phyloP scores from a whole-genome alignment of 352 stramenopile genomes.

The Plasmopara muralis region DNA sequence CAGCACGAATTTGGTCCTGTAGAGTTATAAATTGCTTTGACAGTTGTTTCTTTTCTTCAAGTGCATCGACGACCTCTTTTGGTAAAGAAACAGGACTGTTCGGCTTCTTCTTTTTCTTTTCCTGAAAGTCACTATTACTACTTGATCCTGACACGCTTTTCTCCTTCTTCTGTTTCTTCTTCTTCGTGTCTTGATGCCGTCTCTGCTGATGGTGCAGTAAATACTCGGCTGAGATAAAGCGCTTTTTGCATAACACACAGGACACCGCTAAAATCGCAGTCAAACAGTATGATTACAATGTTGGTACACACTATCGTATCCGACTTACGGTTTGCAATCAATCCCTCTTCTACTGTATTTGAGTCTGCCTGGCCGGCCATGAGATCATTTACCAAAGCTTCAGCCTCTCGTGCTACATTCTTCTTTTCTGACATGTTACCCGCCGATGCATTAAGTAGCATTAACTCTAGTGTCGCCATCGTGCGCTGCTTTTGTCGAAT shows the following conservation, averaged over 20 bases:
- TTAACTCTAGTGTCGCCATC: constrained; percentile 72
- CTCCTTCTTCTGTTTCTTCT: constrained; percentile 19
- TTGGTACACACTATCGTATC: not conserved
- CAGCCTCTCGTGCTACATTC: constrained; percentile 26
- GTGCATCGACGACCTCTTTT: constrained; percentile 36
- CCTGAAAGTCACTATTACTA: constrained; percentile 16
- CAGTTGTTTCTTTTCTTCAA: constrained; percentile 54
- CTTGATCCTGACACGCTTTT: constrained; percentile 11
- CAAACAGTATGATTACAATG: not conserved
- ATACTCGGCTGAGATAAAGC: constrained; percentile 68
- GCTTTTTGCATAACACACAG: constrained; percentile 70
- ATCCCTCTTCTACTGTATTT: constrained; percentile 15
- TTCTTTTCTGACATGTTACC: constrained; percentile 27
- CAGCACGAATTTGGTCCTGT: constrained; percentile 42
- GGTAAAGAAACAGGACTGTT: constrained; percentile 16
- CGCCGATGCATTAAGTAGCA: constrained; percentile 60
- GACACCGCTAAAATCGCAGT: constrained; percentile 22
- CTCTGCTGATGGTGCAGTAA: constrained; percentile 60
- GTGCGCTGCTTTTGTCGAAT: constrained; percentile 78
- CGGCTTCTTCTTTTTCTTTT: constrained; percentile 24
- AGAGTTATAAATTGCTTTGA: constrained; percentile 48
- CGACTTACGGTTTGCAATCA: constrained; percentile 25
- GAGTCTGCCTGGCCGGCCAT: constrained; percentile 9
- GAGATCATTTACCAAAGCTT: constrained; percentile 33
- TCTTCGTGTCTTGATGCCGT: constrained; percentile 38